Evolutionary conservation across 2,329 filamentous ascomycete genomes (phyloP).

Genomic region (Botrytis deweyae): DNA sequence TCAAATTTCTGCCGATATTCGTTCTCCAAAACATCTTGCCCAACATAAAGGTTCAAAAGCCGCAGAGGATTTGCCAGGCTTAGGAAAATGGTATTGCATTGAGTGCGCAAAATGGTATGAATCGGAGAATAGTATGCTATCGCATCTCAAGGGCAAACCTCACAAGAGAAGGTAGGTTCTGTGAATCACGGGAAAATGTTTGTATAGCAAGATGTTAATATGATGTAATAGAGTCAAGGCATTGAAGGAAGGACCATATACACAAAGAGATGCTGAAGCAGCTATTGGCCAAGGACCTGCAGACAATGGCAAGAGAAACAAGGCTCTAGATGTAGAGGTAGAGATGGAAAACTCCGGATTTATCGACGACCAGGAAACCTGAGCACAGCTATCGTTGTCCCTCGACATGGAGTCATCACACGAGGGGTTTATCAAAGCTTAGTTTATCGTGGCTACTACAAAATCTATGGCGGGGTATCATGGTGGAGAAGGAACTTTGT

Average conservation of each 20-base stretch:
- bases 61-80: conserved; percentile 80
- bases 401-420: background rate
- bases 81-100: conserved; percentile 83
- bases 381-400: conserved; percentile 15
- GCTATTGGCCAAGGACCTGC: conserved; percentile 65
- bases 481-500: conserved; percentile 7
- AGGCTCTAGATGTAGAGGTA: conserved; percentile 41
- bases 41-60: conserved; percentile 78
- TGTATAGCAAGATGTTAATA: conserved; percentile 8
- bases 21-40: conserved; percentile 74
- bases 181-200: background rate
- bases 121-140: conserved; percentile 69
- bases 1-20: conserved; percentile 82
- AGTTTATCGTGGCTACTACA: conserved; percentile 5
- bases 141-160: conserved; percentile 82
- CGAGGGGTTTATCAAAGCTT: background rate
- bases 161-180: conserved; percentile 79
- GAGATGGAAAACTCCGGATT: conserved; percentile 42
- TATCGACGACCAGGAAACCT: conserved; percentile 30
- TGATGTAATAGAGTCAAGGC: conserved; percentile 66
- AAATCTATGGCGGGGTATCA: conserved; percentile 22
- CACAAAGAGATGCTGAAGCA: conserved; percentile 81
- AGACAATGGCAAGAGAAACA: conserved; percentile 59
- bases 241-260: conserved; percentile 80
- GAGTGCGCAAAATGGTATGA: conserved; percentile 98